Base-by-base conservation (phyloP, 2,329 filamentous ascomycete species). In the Botryosphaeria dothidea region DNA sequence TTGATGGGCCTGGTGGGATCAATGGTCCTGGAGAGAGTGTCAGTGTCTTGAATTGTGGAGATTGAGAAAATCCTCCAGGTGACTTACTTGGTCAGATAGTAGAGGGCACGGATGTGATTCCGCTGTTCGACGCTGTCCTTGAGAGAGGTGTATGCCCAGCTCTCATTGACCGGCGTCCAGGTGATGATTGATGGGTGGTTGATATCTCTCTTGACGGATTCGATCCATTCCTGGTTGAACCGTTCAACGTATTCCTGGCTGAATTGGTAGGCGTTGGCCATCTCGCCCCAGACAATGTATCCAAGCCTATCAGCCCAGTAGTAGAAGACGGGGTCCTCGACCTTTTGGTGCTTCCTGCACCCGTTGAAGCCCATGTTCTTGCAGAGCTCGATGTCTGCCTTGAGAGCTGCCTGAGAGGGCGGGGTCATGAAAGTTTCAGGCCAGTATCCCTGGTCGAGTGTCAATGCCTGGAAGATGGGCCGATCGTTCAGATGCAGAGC, bases 141-240 rank as follows among this genome's bases (percentile, higher is more conserved):
- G 36, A 90, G 79, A 38, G 83, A 80, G 0, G 85, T 82, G 69
- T 90, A 90, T 0, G 81, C 88, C 88, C 88, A 91, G 69, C 77
- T 83, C 72, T 84, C 82, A 68, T 91, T 90, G 51, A 88, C 84
- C 0, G 87, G 87, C 2, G 88, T 90, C 88, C 88, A 91, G 0
- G 85, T 85, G 5, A 90, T 81, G 25, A 91, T 78, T 7, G 80
- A 86, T 0, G 88, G 86, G 62, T 88, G 87, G 69, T 90, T 90
- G 67, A 90, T 85, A 69, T 89, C 88, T 21, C 88, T 77, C 71
- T 82, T 82, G 4, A 90, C 84, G 5, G 84, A 82, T 71, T 88
- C 87, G 1, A 80, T 79, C 88, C 88, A 91, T 71, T 91, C 88
- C 58, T 83, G 78, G 68, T 88, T 83, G 77, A 90, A 89, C 0